These are phyloP conservation scores for Pseudopithomyces maydicus DNA, from an alignment of 2,329 filamentous ascomycete genomes.

Conservation along the genomic window DNA sequence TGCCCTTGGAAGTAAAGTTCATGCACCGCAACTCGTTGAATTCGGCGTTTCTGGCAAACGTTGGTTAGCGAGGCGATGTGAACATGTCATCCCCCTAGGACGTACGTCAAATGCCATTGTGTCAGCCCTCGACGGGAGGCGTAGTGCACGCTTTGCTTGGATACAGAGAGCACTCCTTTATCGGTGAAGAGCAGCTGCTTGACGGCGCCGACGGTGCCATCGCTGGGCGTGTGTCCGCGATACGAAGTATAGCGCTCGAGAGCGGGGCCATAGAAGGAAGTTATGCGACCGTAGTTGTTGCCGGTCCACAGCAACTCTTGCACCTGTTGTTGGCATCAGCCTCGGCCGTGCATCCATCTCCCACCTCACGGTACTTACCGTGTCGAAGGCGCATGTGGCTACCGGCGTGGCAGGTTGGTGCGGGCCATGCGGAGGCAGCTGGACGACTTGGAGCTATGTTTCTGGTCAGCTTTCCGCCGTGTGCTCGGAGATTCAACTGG, in stretches of 20 bases:
- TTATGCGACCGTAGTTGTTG: constrained; percentile 87
- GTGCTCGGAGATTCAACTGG: not conserved
- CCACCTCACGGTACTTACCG: constrained; percentile 31
- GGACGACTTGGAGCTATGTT: constrained; percentile 77
- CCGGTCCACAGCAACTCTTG: constrained; percentile 94
- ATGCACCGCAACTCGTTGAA: constrained; percentile 92
- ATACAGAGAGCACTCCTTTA: constrained; percentile 85
- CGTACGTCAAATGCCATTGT: constrained; percentile 84
- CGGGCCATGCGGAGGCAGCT: constrained; percentile 76
- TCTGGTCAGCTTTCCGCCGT: not conserved
- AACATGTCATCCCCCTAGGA: constrained; percentile 1
- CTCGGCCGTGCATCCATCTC: not conserved
- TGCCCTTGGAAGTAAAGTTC: constrained; percentile 89
- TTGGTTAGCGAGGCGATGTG: constrained; percentile 21
- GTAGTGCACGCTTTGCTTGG: constrained; percentile 84
- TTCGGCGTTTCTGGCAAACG: constrained; percentile 62
- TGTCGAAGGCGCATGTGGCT: constrained; percentile 86
- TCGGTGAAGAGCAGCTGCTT: constrained; percentile 91
- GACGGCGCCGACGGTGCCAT: constrained; percentile 66
- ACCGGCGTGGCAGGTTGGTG: constrained; percentile 70
- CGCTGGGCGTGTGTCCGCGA: constrained; percentile 72
- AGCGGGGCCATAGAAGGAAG: constrained; percentile 85
- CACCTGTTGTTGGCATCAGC: constrained; percentile 39
- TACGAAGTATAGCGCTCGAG: constrained; percentile 91
- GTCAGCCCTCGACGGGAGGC: constrained; percentile 80